Evolutionary conservation across 164 flowering plant genomes (phyloP), one percentile per base, ranked within the genome.

Genomic region (Taxillus chinensis): DNA sequence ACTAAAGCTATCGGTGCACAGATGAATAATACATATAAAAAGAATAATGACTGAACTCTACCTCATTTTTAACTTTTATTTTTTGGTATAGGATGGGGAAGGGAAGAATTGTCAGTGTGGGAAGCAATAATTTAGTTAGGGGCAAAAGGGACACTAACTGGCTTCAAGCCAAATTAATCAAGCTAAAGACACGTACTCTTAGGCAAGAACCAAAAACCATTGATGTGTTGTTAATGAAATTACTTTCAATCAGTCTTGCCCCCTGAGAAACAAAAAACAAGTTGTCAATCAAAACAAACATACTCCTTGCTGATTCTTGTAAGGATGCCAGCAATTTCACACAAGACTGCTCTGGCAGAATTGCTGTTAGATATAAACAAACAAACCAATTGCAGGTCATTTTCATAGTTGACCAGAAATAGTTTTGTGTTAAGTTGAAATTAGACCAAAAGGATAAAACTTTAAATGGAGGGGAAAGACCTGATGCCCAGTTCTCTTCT

Each of bases 181-280:
- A 14, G 5, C 5, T 51, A 14, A 4, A 51, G 59, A 5, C 62
- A 72, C 85, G 58, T 81, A 89, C 98, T 65, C 98, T 83, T 45
- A 92, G 73, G 76, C 98, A 92, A 39, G 77, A 74, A 38, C 96
- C 87, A 73, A 92, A 87, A 52, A 92, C 95, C 96, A 92, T 86
- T 13, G 92, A 89, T 60, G 98, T 92, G 68, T 92, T 92, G 77
- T 92, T 92, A 74, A 92, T 89, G 69, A 92, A 92, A 74, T 82
- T 87, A 72, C 95, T 87, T 75, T 92, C 95, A 62, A 82, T 74
- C 74, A 87, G 74, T 68, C 92, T 80, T 69, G 76, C 65, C 2
- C 96, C 96, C 96, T 92, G 85, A 64, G 73, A 63, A 66, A 61
- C n/a, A 42, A 27, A 62, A 7, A 50, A 66, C 62, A 62, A 49